Evolutionary conservation across 805 yeast genomes (phyloP).

Genomic region (Kuraishia capsulata): DNA sequence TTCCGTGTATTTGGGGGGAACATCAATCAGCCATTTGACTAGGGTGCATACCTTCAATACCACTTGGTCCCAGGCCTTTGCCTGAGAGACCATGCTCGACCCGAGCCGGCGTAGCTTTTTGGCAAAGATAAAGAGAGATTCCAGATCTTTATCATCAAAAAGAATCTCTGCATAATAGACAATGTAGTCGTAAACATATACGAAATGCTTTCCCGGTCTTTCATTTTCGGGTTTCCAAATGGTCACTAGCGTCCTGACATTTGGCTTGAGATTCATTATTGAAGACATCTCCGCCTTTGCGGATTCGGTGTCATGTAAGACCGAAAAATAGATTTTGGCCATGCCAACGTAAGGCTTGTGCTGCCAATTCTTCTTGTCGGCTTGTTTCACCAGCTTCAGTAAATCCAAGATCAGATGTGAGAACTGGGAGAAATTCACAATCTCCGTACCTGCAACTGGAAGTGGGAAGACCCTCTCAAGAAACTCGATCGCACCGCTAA

Average conservation of each 20-base stretch:
- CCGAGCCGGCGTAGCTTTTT: constrained; percentile 73
- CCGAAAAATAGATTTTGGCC: constrained; percentile 52
- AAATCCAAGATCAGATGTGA: constrained; percentile 31
- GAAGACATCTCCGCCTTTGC: constrained; percentile 60
- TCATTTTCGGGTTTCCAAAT: constrained; percentile 94
- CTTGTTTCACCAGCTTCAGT: constrained; percentile 34
- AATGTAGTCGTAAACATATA: constrained; percentile 64
- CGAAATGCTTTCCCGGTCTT: constrained; percentile 88
- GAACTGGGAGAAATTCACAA: constrained; percentile 19
- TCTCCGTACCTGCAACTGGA: constrained; percentile 8
- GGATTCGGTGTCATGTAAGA: constrained; percentile 36
- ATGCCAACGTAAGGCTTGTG: constrained; percentile 74
- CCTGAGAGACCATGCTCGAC: constrained; percentile 62
- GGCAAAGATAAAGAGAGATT: constrained; percentile 48
- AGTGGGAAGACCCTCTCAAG: constrained; percentile 28
- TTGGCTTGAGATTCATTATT: constrained; percentile 56
- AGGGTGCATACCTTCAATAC: constrained; percentile 44
- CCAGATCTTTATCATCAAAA: constrained; percentile 43
- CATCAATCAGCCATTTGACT: constrained; percentile 31
- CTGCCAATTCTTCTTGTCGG: constrained; percentile 87
- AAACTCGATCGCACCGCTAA: constrained; percentile 26
- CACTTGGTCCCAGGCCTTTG: constrained; percentile 57
- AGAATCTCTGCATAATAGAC: constrained; percentile 52
- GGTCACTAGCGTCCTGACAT: constrained; percentile 62
- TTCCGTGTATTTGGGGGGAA: constrained; percentile 44